phyloP scores from a whole-genome alignment of 306 rosid species.

The Vachellia pachyceras region DNA sequence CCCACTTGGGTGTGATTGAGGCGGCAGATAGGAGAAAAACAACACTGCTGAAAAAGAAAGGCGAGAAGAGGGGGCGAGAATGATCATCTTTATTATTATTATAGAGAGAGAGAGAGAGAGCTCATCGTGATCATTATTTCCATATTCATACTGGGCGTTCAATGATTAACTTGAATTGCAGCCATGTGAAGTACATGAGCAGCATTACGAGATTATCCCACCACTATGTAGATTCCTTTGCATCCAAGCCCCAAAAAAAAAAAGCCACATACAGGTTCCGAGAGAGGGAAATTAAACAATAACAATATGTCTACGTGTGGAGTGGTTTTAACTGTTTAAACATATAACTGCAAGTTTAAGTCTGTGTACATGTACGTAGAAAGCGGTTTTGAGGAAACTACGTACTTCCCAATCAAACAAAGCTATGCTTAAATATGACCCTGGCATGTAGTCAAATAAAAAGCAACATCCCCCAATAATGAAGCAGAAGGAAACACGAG shows the following conservation, averaged over 20 bases:
- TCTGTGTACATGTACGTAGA: too few relatives aligned
- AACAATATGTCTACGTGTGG: background rate
- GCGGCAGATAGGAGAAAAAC: constrained; percentile 5
- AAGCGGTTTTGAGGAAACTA: too few relatives aligned
- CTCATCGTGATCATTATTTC: constrained; percentile 29
- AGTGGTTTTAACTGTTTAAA: too few relatives aligned
- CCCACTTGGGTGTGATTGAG: constrained; percentile 39
- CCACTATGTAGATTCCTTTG: constrained; percentile 7
- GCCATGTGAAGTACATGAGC: constrained; percentile 62
- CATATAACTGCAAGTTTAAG: too few relatives aligned
- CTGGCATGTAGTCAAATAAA: too few relatives aligned
- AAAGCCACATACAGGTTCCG: background rate
- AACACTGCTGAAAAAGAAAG: constrained; percentile 38
- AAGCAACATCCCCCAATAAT: constrained; percentile 3
- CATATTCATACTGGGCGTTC: constrained; percentile 53
- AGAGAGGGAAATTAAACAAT: background rate
- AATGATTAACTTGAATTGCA: constrained; percentile 65
- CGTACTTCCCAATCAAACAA: too few relatives aligned
- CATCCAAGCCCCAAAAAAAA: background rate
- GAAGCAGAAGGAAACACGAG: constrained; percentile 24
- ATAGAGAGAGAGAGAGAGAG: background rate
- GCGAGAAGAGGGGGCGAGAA: constrained; percentile 10
- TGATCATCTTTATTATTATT: background rate
- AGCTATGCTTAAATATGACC: too few relatives aligned
- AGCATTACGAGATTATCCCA: constrained; percentile 43